phyloP scores from a whole-genome alignment of 2,329 filamentous ascomycete genomes.

The Teratosphaeria epicoccoides region DNA sequence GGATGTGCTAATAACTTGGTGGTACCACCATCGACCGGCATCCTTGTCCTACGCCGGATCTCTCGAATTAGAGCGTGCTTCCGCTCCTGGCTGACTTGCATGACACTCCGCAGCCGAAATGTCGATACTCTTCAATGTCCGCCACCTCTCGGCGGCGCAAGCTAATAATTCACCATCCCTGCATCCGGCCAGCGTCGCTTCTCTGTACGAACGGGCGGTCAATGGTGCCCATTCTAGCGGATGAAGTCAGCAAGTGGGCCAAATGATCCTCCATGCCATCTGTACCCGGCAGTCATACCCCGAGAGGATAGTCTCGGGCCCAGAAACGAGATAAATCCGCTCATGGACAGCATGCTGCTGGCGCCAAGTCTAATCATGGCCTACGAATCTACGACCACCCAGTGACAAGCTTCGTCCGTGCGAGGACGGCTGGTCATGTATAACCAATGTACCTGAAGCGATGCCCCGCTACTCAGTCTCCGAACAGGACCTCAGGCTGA shows the following conservation, averaged over 20 bases:
- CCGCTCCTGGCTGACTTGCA: neutral
- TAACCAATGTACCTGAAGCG: neutral
- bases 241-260: conserved; percentile 1
- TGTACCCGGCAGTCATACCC: neutral
- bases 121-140: neutral
- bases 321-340: neutral
- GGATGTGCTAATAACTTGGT: no score
- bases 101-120: neutral
- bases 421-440: neutral
- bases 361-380: neutral
- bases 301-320: neutral
- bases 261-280: neutral
- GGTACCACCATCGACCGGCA: no score
- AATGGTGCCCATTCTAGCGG: neutral
- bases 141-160: neutral
- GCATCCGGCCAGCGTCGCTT: neutral
- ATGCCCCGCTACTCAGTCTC: neutral
- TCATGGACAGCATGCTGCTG: neutral
- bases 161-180: neutral
- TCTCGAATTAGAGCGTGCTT: neutral
- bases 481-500: neutral
- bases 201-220: neutral
- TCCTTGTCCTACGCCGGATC: neutral
- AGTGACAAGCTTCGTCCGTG: neutral
- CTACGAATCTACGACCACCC: neutral